Conservation (phyloP, 2,329 filamentous ascomycete genomes). For the Aspergillus nomiae region DNA sequence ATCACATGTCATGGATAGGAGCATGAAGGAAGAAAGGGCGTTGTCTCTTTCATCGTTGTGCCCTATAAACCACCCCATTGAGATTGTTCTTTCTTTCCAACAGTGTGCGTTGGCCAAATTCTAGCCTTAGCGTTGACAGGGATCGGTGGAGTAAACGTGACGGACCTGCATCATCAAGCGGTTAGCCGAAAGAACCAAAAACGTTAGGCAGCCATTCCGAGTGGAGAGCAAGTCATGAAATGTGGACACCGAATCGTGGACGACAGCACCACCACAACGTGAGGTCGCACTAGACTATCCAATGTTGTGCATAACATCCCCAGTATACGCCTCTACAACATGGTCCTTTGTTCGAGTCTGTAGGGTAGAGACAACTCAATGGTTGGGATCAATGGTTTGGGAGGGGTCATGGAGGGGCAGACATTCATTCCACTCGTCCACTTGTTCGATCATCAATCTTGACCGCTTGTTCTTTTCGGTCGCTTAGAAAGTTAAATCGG, state of each 20-base stretch:
- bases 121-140: background rate
- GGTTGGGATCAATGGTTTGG: background rate
- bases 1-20: background rate
- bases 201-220: background rate
- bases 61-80: background rate
- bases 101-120: background rate
- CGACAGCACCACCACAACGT: background rate
- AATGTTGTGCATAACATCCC: background rate
- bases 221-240: background rate
- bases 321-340: background rate
- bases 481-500: background rate
- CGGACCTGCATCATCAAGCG: background rate
- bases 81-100: background rate
- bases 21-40: background rate
- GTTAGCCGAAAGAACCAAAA: background rate
- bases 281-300: background rate
- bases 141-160: background rate
- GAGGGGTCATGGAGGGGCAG: background rate
- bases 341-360: background rate
- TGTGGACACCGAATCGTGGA: background rate
- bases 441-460: background rate
- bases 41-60: background rate
- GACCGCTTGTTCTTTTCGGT: constrained; percentile 5
- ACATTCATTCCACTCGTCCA: background rate
- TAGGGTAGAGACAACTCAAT: background rate